Percentiles rank a stretch among this genome's conserved stretches.
phyloP scores from a whole-genome alignment of 225 moss, liverwort and hornwort genomes.

The Climacium dendroides region DNA sequence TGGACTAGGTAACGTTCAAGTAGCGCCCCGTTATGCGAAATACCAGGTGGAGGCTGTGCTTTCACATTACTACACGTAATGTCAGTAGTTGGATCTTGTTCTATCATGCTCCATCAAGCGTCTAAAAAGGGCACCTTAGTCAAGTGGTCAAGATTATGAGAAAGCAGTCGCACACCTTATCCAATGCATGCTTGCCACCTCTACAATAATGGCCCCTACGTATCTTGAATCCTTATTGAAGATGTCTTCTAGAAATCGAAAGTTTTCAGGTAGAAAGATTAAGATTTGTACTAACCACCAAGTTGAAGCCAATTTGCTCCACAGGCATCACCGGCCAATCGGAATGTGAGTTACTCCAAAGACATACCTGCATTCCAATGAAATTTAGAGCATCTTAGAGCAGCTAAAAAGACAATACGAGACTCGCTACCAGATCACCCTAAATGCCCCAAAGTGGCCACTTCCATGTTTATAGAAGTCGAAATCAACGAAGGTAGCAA shows the following conservation, averaged over 20 bases:
- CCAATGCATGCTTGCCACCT: not conserved
- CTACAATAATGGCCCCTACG: not conserved
- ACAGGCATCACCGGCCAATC: constrained; percentile 94
- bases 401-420: not conserved
- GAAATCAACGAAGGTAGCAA: too few relatives aligned
- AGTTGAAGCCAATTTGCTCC: constrained; percentile 60
- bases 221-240: not conserved
- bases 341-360: constrained; percentile 79
- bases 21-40: not conserved
- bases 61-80: not conserved
- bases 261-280: not conserved
- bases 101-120: not conserved
- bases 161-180: not conserved
- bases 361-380: constrained; percentile 36
- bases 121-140: not conserved
- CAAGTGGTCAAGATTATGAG: not conserved
- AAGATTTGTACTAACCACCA: constrained; percentile 28
- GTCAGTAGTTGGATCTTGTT: not conserved
- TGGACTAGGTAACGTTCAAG: not conserved
- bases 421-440: not conserved
- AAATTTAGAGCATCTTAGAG: not conserved
- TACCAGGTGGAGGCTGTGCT: not conserved
- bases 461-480: too few relatives aligned
- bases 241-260: not conserved
- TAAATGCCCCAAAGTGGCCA: too few relatives aligned